Percentiles rank a stretch among this genome's conserved stretches.
phyloP scores from a whole-genome alignment of 1,284 basidiomycete genomes.

The Sanghuangporus weigelae region DNA sequence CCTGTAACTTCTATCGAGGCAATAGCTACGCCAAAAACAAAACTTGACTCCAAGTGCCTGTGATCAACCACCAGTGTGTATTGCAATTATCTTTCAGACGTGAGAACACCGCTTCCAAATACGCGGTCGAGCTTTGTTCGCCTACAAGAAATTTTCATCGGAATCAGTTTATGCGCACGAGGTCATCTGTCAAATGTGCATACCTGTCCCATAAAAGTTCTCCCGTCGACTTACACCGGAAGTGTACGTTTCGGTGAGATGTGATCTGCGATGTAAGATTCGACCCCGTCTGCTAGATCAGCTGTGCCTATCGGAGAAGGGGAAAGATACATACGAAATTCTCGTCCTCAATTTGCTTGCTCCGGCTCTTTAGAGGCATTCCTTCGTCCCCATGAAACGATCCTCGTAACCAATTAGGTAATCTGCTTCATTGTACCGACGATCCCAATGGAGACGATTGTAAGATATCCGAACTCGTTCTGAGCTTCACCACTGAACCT shows the following conservation, averaged over 20 bases:
- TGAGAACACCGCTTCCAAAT: constrained; percentile 8
- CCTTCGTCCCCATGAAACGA: constrained; percentile 23
- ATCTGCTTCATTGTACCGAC: constrained; percentile 17
- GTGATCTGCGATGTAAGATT: constrained; percentile 20
- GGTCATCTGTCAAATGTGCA: not conserved
- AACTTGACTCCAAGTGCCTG: not conserved
- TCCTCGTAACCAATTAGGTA: constrained; percentile 25
- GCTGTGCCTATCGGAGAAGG: not conserved
- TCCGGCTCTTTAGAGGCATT: constrained; percentile 21
- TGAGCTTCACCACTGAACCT: constrained; percentile 18
- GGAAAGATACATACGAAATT: constrained; percentile 20
- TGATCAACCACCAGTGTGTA: not conserved
- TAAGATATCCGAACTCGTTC: constrained; percentile 22
- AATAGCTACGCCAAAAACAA: not conserved
- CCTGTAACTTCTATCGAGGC: constrained; percentile 3
- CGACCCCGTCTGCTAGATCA: not conserved
- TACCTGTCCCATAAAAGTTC: constrained; percentile 17
- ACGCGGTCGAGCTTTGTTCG: constrained; percentile 7
- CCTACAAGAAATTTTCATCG: not conserved
- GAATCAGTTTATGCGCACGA: not conserved
- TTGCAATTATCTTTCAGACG: not conserved
- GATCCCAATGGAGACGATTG: constrained; percentile 23
- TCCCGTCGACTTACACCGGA: constrained; percentile 18
- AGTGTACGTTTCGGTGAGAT: constrained; percentile 23
- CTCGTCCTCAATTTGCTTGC: constrained; percentile 23